Base-by-base conservation (phyloP, 306 rosid species). In the Lathyrus sativus region DNA sequence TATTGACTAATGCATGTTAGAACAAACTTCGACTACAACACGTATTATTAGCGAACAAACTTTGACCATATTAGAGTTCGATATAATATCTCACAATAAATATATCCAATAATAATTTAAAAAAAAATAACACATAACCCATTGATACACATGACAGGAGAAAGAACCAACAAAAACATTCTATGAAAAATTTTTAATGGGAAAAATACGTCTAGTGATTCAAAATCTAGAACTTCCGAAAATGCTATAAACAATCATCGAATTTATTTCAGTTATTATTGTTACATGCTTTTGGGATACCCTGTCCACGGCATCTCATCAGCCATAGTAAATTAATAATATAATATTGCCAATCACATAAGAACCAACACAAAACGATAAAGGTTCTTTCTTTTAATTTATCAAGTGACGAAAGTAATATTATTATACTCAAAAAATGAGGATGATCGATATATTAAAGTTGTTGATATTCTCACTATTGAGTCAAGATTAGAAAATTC, bases 221-320 rank as follows among this genome's bases (percentile, higher is more conserved):
- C 55, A 60, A 37, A 11, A 4, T 60, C 65, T 37, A 57, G 63
- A 28, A 57, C 14, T 24, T 54, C 24, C 60, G 9, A 11, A 14
- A 22, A 24, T 7, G 14, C 13, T 26, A 11, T 54, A 54, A 11
- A 26, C 59, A 22, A 19, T 24, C 28, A 54, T 24, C 14, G 9
- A 2, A 24, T 24, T 54, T 54, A 24, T 24, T 54, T 54, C 15
- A 4, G 2, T 2, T 7, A 54, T 54, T 54, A 18, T 59, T 33
- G 44, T 29, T 35, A 59, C 65, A 45, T 59, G 65, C 0, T 43
- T 3, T 59, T 33, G 35, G 13, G 26, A 12, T 35, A 35, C 65
- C 64, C 43, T 58, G 10, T 33, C 65, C 45, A 59, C 65, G 65
- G 12, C 64, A 58, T 13, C 64, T 58, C 42, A 48, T 14, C 54